Evolutionary conservation across 768 basidiomycete species (phyloP), one percentile per base, ranked within the genome.

Genomic region (Boletus huronensis): DNA sequence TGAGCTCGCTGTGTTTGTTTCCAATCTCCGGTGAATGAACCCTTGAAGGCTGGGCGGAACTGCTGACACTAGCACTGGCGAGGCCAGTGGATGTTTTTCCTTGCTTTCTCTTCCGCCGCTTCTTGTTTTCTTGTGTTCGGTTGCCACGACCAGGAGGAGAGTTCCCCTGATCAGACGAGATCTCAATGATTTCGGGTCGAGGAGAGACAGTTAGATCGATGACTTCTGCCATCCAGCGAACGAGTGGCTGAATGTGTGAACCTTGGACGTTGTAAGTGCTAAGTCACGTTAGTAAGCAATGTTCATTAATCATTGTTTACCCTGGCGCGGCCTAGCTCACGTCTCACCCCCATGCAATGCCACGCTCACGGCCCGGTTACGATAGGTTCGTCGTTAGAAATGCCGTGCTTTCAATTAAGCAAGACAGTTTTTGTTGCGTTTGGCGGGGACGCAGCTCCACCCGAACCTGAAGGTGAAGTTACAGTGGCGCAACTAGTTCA

Each of bases 131-230:
- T 39, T 45, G 62, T 23, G 60, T n/a, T 28, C 48, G 45, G 26
- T 39, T 47, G 48, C 41, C 42, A 40, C 31, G 38, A 17, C 42
- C 28, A 42, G 53, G 45, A 40, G 58, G 45, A 16, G 53, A 36
- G 9, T 48, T 5, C 6, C 48, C 68, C 17, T 41, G 59, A 21
- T 64, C 72, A 29, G 72, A 73, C 7, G 53, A 60, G 29, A 72
- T 62, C 17, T 73, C 70, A 10, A 73, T 68, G 40, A 66, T 25
- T 28, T 70, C 70, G 9, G 47, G 59, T 46, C 13, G 60, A n/a
- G 72, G 57, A 48, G 70, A 67, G n/a, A 52, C 28, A 1, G 71
- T 72, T 8, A 72, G 64, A 58, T 72, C 71, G 39, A 72, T 72
- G 29, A 72, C 64, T 53, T 72, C 72, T 46, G 58, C 40, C 69